Evolutionary conservation across 345 rosid genomes (phyloP), one percentile per base, ranked within the genome.

Genomic region (Aquilaria sinensis): DNA sequence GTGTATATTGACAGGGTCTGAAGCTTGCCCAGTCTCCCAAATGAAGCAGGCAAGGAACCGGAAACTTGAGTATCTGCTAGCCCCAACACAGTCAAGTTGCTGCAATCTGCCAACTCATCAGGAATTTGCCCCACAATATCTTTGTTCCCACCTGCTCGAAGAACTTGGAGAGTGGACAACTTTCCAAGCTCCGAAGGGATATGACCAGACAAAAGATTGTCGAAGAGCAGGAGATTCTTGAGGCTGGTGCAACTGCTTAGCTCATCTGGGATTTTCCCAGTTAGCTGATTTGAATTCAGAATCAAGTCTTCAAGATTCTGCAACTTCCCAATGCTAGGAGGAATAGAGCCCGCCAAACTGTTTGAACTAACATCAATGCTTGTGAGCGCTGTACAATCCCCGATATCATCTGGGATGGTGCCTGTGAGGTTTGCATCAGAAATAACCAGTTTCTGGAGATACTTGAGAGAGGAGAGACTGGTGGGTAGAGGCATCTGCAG

Each of bases 91-190:
- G 92, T 83, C 79, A 94, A 71, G 48, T 86, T 90, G 30, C 68
- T 73, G 75, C 96, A 90, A 11, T 82, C 83, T 65, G 92, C 90
- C 13, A 94, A 76, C 82, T 86, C 86, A 46, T 54, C 72, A 66
- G 99, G 99, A 72, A 94, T 79, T 60, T 62, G 66, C 6, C 96
- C 97, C 23, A 65, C 75, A 55, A 94, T 70, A 52, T 85, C 96
- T 57, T 78, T 81, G 81, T 90, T 94, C 29, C 95, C 97, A 23
- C 99, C 99, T 6, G 75, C 86, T 72, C 99, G 82, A 48, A 94
- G 74, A 62, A 69, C 81, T 84, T 88, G 75, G 5, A 94, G 95
- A 59, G 58, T 65, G 14, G 76, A 74, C 56, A 94, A 68, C 33
- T 77, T 78, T 4, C 96, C 95, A 1, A 90, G 63, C 87, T 94